These are phyloP conservation scores for Jimgerdemannia lactiflua DNA, from an alignment of 192 early-diverging fungal species.

Conservation along the genomic window DNA sequence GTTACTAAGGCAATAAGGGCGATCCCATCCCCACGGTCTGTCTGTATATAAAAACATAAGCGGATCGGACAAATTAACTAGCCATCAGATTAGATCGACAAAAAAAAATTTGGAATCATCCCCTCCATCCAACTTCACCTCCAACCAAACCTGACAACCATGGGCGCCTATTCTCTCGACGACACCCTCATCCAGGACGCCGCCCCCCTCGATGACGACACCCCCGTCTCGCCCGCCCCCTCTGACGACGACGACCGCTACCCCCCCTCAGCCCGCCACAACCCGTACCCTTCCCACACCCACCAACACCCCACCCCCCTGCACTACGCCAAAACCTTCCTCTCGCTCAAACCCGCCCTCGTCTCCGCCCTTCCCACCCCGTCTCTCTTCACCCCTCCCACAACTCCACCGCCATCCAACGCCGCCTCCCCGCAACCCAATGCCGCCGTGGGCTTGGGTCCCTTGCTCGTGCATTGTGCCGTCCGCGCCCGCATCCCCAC, in stretches of 20 bases:
- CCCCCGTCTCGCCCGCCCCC: neutral
- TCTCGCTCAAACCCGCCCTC: neutral
- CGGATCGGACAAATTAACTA: too few relatives aligned
- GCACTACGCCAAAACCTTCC: neutral
- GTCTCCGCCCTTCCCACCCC: neutral
- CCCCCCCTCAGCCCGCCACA: neutral
- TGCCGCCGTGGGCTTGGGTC: neutral
- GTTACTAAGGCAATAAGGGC: too few relatives aligned
- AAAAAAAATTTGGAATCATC: neutral
- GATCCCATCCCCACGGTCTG: too few relatives aligned
- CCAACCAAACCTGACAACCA: neutral
- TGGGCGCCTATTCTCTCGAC: neutral
- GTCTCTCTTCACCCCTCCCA: neutral
- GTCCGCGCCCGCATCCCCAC: constrained; percentile 82
- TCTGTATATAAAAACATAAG: too few relatives aligned
- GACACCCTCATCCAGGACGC: neutral
- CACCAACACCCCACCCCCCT: neutral
- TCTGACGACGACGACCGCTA: neutral
- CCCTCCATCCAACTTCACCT: neutral
- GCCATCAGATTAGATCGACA: neutral
- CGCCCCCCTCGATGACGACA: neutral
- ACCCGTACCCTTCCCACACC: neutral
- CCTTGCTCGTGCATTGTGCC: constrained; percentile 40
- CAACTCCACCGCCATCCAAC: neutral
- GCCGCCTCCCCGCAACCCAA: neutral